These are phyloP conservation scores for Hypocrella siamensis DNA, from an alignment of 2,329 filamentous ascomycete species.

Conservation along the genomic window DNA sequence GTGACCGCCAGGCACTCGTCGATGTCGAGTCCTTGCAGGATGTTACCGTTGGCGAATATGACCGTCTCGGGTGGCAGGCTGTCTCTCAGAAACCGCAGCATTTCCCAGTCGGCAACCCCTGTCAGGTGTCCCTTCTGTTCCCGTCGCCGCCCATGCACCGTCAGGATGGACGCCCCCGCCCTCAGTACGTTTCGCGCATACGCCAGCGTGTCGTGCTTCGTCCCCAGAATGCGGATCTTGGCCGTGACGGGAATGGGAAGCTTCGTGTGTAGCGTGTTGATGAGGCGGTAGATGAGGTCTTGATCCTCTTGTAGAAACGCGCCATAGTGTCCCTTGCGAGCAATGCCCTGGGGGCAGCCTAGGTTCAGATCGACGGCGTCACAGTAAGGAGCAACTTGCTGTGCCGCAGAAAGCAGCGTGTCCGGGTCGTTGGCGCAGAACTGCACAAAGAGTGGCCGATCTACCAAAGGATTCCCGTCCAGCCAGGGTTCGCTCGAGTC, in stretches of 20 bases:
- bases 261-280: conserved; percentile 65
- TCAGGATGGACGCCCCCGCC: conserved; percentile 83
- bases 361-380: conserved; percentile 93
- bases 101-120: conserved; percentile 81
- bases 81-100: conserved; percentile 68
- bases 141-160: conserved; percentile 74
- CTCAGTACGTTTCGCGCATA: conserved; percentile 79
- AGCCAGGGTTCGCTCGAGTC: conserved; percentile 37
- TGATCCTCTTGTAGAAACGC: conserved; percentile 92
- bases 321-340: conserved; percentile 78
- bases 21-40: conserved; percentile 67
- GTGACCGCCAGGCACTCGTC: conserved; percentile 65
- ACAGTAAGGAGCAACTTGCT: conserved; percentile 68
- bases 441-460: conserved; percentile 86
- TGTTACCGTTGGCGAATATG: conserved; percentile 92
- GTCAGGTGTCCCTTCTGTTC: conserved; percentile 96
- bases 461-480: conserved; percentile 72
- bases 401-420: conserved; percentile 65
- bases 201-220: conserved; percentile 67
- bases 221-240: conserved; percentile 84
- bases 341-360: conserved; percentile 92
- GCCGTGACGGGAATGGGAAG: conserved; percentile 78
- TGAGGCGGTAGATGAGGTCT: conserved; percentile 64
- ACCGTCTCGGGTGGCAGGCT: conserved; percentile 76
- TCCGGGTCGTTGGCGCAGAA: conserved; percentile 85